phyloP scores from a whole-genome alignment of 805 yeast species.

The Zygotorulaspora florentina region DNA sequence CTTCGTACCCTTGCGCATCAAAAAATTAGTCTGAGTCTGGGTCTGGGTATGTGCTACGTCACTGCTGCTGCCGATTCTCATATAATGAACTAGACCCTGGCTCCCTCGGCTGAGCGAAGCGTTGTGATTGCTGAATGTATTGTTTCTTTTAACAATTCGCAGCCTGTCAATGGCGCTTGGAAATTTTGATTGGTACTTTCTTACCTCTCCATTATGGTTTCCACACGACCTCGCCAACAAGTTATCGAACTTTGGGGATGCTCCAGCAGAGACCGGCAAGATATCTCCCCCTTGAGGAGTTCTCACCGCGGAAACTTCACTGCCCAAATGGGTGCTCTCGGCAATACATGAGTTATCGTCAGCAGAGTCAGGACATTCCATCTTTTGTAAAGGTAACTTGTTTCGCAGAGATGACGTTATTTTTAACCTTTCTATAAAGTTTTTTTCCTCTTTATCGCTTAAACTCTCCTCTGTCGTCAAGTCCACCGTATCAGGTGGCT shows the following conservation, averaged over 20 bases:
- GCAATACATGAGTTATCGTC: not conserved
- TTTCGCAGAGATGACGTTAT: slow-evolving; percentile 13
- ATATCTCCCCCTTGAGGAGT: not conserved
- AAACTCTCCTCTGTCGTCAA: slow-evolving; percentile 21
- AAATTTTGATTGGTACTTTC: slow-evolving; percentile 12
- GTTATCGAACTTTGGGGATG: not conserved
- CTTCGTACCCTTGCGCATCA: slow-evolving; percentile 11
- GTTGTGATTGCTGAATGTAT: slow-evolving; percentile 15
- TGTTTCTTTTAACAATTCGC: slow-evolving; percentile 23
- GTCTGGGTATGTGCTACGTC: slow-evolving; percentile 9
- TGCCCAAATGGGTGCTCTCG: slow-evolving; percentile 11
- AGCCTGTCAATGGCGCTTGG: slow-evolving; percentile 27
- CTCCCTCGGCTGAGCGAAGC: slow-evolving; percentile 11
- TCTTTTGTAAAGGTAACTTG: slow-evolving; percentile 3
- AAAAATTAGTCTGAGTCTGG: slow-evolving; percentile 10
- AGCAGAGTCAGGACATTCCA: not conserved
- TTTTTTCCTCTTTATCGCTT: slow-evolving; percentile 13
- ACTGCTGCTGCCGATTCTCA: slow-evolving; percentile 20
- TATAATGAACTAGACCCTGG: slow-evolving; percentile 21
- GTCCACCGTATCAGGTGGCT: slow-evolving; percentile 28
- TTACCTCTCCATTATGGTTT: not conserved
- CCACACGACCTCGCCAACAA: not conserved
- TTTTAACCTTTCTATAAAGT: slow-evolving; percentile 23
- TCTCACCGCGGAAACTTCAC: slow-evolving; percentile 2
- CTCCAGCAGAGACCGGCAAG: not conserved